A percentile compares a stretch with the other conserved stretches of the same genome.
These are phyloP conservation scores for Conidiobolus incongruus DNA, from an alignment of 371 early-diverging fungal genomes.

Conservation along the genomic window DNA sequence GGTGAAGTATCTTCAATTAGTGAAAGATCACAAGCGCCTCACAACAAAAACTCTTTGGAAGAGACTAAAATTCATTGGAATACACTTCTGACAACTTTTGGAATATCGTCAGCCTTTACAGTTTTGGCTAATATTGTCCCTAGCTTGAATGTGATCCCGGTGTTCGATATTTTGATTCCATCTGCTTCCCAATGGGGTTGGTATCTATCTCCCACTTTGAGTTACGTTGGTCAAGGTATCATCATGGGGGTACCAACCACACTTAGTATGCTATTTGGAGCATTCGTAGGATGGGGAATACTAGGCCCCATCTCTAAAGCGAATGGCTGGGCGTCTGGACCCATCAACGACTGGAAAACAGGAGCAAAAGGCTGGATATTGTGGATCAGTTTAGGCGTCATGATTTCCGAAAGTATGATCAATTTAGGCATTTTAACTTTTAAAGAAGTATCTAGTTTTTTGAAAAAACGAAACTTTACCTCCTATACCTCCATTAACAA, in stretches of 20 bases:
- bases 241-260: constrained; percentile 67
- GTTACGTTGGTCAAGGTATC: constrained; percentile 62
- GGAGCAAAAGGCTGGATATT: constrained; percentile 66
- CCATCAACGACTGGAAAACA: constrained; percentile 37
- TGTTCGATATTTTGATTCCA: constrained; percentile 3
- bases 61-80: background rate
- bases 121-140: background rate
- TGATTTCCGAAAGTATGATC: constrained; percentile 53
- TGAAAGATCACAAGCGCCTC: constrained; percentile 17
- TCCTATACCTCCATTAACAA: constrained; percentile 3
- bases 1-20: background rate
- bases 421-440: constrained; percentile 29
- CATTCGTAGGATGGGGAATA: constrained; percentile 58
- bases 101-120: background rate
- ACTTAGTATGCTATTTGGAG: constrained; percentile 43
- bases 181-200: constrained; percentile 31
- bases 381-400: constrained; percentile 61
- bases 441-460: constrained; percentile 9
- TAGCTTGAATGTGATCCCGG: background rate
- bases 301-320: constrained; percentile 40
- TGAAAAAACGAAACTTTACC: background rate
- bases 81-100: background rate
- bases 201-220: constrained; percentile 41
- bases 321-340: constrained; percentile 53
- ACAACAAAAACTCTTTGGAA: background rate